Conservation (phyloP, 768 basidiomycete species). For the Mycena rosella region DNA sequence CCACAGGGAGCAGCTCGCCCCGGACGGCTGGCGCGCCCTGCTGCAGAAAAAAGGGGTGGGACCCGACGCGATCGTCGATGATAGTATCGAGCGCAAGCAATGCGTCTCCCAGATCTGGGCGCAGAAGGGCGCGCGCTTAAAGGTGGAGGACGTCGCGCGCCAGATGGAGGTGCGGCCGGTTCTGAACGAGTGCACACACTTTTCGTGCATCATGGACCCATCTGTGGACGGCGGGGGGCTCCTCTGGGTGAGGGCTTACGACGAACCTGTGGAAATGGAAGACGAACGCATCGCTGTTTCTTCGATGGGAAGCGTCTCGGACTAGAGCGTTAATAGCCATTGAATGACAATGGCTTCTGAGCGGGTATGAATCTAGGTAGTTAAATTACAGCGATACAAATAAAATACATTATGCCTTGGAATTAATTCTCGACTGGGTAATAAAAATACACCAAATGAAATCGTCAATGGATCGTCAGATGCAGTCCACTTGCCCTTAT, state of each 20-base stretch:
- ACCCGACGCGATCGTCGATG: constrained; percentile 41
- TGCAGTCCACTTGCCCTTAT: neutral
- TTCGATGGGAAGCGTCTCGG: neutral
- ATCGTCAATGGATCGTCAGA: no score
- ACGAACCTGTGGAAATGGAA: constrained; percentile 37
- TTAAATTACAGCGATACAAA: constrained; percentile 1
- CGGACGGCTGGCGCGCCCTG: constrained; percentile 37
- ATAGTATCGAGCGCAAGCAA: constrained; percentile 50
- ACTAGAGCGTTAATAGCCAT: neutral
- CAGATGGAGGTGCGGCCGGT: constrained; percentile 52
- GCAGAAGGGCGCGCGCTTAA: constrained; percentile 17
- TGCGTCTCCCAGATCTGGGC: constrained; percentile 42
- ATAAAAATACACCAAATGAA: constrained; percentile 8
- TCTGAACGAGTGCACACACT: constrained; percentile 52
- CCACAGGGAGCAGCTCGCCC: constrained; percentile 42
- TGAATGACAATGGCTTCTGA: neutral
- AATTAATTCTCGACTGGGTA: neutral
- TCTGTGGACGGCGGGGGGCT: constrained; percentile 49
- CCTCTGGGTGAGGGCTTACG: constrained; percentile 49
- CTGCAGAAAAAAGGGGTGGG: constrained; percentile 31
- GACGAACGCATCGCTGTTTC: neutral
- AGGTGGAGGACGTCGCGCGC: constrained; percentile 41
- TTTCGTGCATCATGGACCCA: constrained; percentile 56
- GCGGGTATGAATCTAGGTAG: neutral
- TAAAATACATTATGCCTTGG: constrained; percentile 2